phyloP scores from a whole-genome alignment of 1,284 basidiomycete species.

The Naganishia cerealis region DNA sequence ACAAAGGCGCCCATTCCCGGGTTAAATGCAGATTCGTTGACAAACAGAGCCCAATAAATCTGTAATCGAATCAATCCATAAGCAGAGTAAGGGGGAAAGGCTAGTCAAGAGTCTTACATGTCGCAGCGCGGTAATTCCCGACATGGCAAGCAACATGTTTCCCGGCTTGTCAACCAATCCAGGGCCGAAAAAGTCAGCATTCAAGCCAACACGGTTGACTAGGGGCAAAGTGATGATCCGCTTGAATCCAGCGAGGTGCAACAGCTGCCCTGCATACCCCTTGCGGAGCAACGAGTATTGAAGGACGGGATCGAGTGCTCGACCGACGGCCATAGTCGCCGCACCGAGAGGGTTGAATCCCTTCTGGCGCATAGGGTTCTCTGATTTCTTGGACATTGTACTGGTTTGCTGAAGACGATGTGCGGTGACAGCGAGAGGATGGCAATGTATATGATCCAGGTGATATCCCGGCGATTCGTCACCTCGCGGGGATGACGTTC shows the following conservation, averaged over 20 bases:
- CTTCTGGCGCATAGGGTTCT: conserved; percentile 23
- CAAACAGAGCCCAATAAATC: conserved; percentile 34
- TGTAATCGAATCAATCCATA: background rate
- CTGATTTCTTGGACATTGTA: conserved; percentile 17
- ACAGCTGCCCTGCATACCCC: conserved; percentile 30
- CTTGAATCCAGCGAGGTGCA: conserved; percentile 30
- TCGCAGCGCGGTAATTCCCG: conserved; percentile 29
- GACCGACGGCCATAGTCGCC: conserved; percentile 29
- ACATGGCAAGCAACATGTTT: conserved; percentile 32
- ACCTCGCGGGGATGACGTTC: conserved; percentile 13
- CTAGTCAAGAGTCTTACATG: conserved; percentile 25
- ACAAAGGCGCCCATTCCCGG: conserved; percentile 18
- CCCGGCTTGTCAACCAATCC: conserved; percentile 33
- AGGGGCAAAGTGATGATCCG: conserved; percentile 32
- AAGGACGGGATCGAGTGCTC: conserved; percentile 30
- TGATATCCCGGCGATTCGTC: conserved; percentile 2
- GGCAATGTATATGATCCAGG: background rate
- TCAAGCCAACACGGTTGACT: conserved; percentile 31
- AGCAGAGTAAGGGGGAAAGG: background rate
- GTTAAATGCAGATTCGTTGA: conserved; percentile 20
- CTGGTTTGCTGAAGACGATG: background rate
- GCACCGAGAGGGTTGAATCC: conserved; percentile 26
- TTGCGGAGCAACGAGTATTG: conserved; percentile 30
- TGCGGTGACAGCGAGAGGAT: background rate
- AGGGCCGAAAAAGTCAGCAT: conserved; percentile 25